Evolutionary conservation across 768 basidiomycete genomes (phyloP).

Genomic region (Epithele typhae): DNA sequence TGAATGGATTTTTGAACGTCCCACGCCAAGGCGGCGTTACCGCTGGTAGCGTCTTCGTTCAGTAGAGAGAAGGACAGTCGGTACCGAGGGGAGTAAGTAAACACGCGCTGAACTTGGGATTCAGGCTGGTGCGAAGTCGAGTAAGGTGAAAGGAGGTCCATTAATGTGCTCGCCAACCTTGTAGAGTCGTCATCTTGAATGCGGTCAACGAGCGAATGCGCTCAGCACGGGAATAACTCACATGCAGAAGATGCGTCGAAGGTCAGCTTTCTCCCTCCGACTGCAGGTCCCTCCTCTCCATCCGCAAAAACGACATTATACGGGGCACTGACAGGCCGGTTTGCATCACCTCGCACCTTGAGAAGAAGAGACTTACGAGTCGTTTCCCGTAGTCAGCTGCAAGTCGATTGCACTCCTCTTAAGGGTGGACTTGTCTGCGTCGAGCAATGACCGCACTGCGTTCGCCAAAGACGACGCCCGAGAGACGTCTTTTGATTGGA

Average conservation of each 20-base stretch:
- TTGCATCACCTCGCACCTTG: too few relatives aligned
- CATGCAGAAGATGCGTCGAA: neutral
- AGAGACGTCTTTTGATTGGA: slow-evolving; percentile 9
- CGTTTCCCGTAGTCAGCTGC: neutral
- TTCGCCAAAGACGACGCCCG: neutral
- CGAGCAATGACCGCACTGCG: slow-evolving; percentile 1
- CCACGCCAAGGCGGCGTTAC: slow-evolving; percentile 62
- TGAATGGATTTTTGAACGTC: slow-evolving; percentile 60
- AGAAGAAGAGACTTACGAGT: slow-evolving; percentile 1
- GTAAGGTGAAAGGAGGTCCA: slow-evolving; percentile 39
- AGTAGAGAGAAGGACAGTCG: slow-evolving; percentile 90
- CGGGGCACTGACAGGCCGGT: too few relatives aligned
- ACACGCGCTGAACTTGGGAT: slow-evolving; percentile 41
- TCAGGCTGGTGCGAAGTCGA: slow-evolving; percentile 35
- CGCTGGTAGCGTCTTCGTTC: slow-evolving; percentile 81
- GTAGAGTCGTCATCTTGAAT: neutral
- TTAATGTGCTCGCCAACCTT: slow-evolving; percentile 28
- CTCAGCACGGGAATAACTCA: neutral
- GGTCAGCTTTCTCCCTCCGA: slow-evolving; percentile 10
- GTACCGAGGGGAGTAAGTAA: slow-evolving; percentile 78
- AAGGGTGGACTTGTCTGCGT: neutral
- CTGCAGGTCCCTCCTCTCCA: neutral
- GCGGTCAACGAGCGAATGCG: too few relatives aligned
- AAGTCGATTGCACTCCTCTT: slow-evolving; percentile 8
- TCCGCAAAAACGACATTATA: slow-evolving; percentile 11